Conservation (phyloP, 164 flowering plant species). For the Cinnamomum chago region DNA sequence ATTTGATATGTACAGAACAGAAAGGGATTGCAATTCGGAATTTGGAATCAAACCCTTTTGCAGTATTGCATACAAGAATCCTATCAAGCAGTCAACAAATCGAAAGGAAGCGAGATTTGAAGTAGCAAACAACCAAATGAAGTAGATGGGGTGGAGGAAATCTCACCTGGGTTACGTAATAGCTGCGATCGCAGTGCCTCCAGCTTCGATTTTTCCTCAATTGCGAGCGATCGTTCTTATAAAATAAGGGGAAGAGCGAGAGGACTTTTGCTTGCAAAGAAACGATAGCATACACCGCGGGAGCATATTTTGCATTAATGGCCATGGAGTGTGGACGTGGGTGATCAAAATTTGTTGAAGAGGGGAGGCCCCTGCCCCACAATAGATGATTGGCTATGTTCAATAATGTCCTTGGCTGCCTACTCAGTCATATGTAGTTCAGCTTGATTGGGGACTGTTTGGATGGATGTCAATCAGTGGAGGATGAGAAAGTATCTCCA, state of each 20-base stretch:
- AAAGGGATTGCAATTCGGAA: background rate
- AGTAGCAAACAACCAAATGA: background rate
- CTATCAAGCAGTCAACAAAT: background rate
- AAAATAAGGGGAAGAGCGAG: background rate
- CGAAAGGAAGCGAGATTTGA: background rate
- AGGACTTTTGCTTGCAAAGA: background rate
- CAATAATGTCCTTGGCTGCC: no score
- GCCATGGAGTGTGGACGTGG: no score
- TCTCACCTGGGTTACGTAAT: background rate
- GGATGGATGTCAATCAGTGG: no score
- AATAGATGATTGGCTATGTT: no score
- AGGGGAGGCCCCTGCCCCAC: no score
- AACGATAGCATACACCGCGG: background rate
- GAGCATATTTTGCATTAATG: background rate
- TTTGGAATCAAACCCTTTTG: conserved; percentile 7
- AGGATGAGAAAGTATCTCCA: no score
- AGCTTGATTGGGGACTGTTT: no score
- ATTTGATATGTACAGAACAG: background rate
- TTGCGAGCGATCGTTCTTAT: background rate
- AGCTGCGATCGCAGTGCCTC: conserved; percentile 1
- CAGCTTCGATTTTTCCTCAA: background rate
- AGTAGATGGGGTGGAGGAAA: background rate
- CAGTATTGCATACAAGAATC: background rate
- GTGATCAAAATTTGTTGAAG: no score
- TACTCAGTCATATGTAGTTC: no score